Evolutionary conservation across 192 early-diverging fungal species (phyloP), one percentile per base, ranked within the genome.

Genomic region (Funneliformis geosporum): DNA sequence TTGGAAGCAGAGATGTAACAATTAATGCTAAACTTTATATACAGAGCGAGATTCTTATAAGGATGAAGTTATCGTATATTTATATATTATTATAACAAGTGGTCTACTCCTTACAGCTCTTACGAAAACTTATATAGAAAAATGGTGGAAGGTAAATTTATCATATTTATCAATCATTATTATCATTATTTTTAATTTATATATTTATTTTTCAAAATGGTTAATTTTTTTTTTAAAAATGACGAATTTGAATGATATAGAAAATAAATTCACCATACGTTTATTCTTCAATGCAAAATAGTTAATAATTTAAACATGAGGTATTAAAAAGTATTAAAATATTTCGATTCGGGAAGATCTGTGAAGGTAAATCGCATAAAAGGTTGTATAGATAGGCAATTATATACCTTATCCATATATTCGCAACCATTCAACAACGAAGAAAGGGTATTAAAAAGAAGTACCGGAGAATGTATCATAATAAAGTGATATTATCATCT

Each of bases 271-370:
- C 43, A 16, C 27, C 42, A 73, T 47, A 73, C 14, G 12, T 47
- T 73, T 73, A 73, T 33, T 59, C 72, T 23, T 73, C 72, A 5
- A 73, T 73, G 50, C 72, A 46, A 21, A 73, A 73, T 73, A 73
- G 47, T 50, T 73, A 38, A 40, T 16, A 33, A 38, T 16, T 66
- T 25, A 11, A n/a, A n/a, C n/a, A n/a, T n/a, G n/a, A n/a, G n/a
- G n/a, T n/a, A n/a, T n/a, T n/a, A n/a, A n/a, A n/a, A n/a, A n/a
- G n/a, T n/a, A n/a, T n/a, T n/a, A n/a, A n/a, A n/a, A n/a, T n/a
- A n/a, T n/a, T n/a, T n/a, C n/a, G n/a, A n/a, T n/a, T n/a, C n/a
- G n/a, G n/a, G n/a, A n/a, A n/a, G n/a, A n/a, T n/a, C n/a, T n/a
- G n/a, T n/a, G n/a, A n/a, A n/a, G n/a, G n/a, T n/a, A n/a, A n/a